phyloP scores from a whole-genome alignment of 768 basidiomycete genomes.

The Cystofilobasidium bisporidii region DNA sequence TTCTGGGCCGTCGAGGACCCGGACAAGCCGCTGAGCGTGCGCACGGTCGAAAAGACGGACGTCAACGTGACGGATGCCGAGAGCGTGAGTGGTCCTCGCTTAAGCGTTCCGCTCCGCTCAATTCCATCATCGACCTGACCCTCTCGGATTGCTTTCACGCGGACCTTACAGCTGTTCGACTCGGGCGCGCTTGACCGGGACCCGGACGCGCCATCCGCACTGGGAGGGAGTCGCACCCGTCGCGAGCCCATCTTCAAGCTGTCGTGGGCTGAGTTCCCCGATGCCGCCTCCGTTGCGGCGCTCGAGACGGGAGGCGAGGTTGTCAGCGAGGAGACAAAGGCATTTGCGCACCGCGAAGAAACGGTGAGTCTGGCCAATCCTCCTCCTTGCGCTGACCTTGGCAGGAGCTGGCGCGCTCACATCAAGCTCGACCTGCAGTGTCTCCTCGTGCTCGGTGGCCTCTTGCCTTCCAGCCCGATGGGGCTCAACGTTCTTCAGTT shows the following conservation, averaged over 20 bases:
- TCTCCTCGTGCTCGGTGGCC: constrained; percentile 69
- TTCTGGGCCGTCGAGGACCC: constrained; percentile 76
- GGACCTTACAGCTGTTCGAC: constrained; percentile 35
- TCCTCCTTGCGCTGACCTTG: too few species aligned
- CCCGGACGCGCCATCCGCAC: not conserved
- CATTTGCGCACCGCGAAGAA: constrained; percentile 51
- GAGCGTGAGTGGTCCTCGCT: too few species aligned
- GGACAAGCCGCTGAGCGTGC: constrained; percentile 61
- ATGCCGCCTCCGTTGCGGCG: constrained; percentile 40
- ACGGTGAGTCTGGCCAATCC: constrained; percentile 40
- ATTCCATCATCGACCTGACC: too few species aligned
- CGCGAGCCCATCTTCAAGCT: constrained; percentile 79
- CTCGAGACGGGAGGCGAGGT: constrained; percentile 34
- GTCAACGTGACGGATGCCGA: constrained; percentile 44
- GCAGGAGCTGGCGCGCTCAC: too few species aligned
- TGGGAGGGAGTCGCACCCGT: constrained; percentile 27
- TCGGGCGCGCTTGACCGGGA: constrained; percentile 35
- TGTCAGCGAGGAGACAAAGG: constrained; percentile 35
- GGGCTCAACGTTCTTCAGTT: constrained; percentile 63
- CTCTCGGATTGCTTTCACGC: too few species aligned
- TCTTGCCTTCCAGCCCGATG: constrained; percentile 47
- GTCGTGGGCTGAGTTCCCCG: constrained; percentile 68
- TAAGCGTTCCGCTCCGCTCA: too few species aligned
- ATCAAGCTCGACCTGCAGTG: constrained; percentile 31
- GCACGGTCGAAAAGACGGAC: constrained; percentile 50